A percentile compares a stretch with the other conserved stretches of the same genome.
Conservation (phyloP, 2,329 filamentous ascomycete genomes). For the Capronia coronata region DNA sequence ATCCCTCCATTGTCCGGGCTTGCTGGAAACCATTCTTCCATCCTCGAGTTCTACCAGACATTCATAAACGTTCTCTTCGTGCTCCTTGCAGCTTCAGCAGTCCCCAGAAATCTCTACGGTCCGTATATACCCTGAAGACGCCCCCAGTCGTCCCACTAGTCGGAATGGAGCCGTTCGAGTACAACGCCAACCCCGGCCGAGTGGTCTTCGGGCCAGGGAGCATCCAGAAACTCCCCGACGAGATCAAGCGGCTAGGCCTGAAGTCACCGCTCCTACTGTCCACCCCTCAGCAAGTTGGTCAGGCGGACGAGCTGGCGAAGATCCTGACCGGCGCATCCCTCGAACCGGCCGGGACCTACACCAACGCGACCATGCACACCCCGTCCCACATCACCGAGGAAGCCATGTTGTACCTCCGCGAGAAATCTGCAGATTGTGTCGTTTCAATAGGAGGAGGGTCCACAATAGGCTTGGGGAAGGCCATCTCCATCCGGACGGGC, state of each 20-base stretch:
- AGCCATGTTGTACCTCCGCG: slow-evolving; percentile 46
- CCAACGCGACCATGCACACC: slow-evolving; percentile 58
- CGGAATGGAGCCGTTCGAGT: slow-evolving; percentile 51
- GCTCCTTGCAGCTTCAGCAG: not conserved
- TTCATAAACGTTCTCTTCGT: not conserved
- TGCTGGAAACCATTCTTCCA: not conserved
- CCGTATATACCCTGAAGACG: not conserved
- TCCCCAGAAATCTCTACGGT: not conserved
- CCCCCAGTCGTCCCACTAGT: not conserved
- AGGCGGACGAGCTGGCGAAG: slow-evolving; percentile 42
- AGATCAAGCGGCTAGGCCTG: slow-evolving; percentile 42
- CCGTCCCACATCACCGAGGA: slow-evolving; percentile 52
- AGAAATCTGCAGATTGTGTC: slow-evolving; percentile 47
- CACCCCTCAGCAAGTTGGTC: slow-evolving; percentile 47
- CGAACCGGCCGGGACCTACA: slow-evolving; percentile 48
- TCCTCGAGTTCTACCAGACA: not conserved
- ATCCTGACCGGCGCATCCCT: slow-evolving; percentile 38
- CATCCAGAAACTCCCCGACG: slow-evolving; percentile 43
- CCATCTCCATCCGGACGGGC: slow-evolving; percentile 48
- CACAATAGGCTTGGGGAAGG: slow-evolving; percentile 57
- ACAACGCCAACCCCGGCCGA: slow-evolving; percentile 48
- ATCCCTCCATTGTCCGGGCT: no score
- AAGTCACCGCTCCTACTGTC: slow-evolving; percentile 51
- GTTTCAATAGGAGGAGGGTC: slow-evolving; percentile 58
- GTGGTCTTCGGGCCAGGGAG: slow-evolving; percentile 54